These are phyloP conservation scores for Penicillium taxi DNA, from an alignment of 495 filamentous ascomycete species.

Conservation along the genomic window DNA sequence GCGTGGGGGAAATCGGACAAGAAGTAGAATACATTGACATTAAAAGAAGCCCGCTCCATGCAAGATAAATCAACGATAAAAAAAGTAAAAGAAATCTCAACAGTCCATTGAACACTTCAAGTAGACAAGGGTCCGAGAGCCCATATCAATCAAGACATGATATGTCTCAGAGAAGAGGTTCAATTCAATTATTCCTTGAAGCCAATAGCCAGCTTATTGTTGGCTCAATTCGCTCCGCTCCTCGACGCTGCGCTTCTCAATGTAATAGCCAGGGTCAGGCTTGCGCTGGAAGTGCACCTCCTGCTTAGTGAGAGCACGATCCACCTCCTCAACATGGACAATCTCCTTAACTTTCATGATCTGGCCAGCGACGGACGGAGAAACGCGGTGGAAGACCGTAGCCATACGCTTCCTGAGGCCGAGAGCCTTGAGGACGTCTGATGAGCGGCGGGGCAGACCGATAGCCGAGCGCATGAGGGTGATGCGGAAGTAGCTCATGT, in stretches of 20 bases:
- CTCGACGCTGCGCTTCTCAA: conserved; percentile 55
- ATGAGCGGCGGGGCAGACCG: conserved; percentile 74
- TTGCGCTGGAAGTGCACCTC: conserved; percentile 67
- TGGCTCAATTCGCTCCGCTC: conserved; percentile 20
- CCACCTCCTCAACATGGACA: conserved; percentile 78
- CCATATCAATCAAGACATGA: not conserved
- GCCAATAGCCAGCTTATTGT: conserved; percentile 7
- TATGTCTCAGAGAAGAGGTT: not conserved
- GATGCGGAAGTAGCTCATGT: conserved; percentile 90
- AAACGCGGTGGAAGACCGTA: conserved; percentile 88
- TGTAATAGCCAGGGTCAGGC: conserved; percentile 76
- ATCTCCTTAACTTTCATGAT: conserved; percentile 98
- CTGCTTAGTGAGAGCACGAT: conserved; percentile 54
- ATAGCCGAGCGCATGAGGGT: conserved; percentile 90
- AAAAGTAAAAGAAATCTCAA: conserved; percentile 5
- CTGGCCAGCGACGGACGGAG: conserved; percentile 77
- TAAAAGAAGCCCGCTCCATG: conserved; percentile 36
- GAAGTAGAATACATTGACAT: conserved; percentile 23
- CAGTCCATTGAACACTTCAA: no score
- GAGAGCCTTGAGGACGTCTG: conserved; percentile 78
- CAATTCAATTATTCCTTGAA: not conserved
- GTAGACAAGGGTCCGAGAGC: not conserved
- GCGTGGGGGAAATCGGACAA: conserved; percentile 3
- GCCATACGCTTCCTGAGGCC: conserved; percentile 79
- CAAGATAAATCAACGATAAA: conserved; percentile 25